Evolutionary conservation across 306 rosid genomes (phyloP).

Genomic region (Geum urbanum): DNA sequence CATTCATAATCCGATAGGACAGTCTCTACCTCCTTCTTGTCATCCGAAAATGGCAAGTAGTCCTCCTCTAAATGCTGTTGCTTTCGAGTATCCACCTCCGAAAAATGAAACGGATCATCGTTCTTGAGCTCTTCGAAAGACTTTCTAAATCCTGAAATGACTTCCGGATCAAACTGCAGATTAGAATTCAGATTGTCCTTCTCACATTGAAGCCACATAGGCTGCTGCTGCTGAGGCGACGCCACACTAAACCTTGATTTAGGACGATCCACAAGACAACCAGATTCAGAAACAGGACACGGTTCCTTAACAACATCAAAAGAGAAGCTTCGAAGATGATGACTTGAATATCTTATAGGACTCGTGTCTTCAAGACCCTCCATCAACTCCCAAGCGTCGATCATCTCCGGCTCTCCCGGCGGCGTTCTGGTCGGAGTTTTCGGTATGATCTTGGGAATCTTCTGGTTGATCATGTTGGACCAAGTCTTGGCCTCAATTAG

Average conservation of each 20-base stretch:
- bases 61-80: background rate
- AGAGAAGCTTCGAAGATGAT: conserved; percentile 56
- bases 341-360: conserved; percentile 60
- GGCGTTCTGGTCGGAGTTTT: conserved; percentile 62
- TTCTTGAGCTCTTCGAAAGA: conserved; percentile 39
- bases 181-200: conserved; percentile 27
- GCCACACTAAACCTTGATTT: conserved; percentile 20
- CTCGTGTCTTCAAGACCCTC: conserved; percentile 85
- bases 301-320: conserved; percentile 39
- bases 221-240: conserved; percentile 25
- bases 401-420: conserved; percentile 81
- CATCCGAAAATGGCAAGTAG: conserved; percentile 4
- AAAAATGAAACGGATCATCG: conserved; percentile 18
- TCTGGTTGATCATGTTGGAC: conserved; percentile 65
- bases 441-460: conserved; percentile 46
- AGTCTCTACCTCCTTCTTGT: conserved; percentile 13
- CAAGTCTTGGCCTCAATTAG: conserved; percentile 67
- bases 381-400: conserved; percentile 88
- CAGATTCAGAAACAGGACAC: conserved; percentile 14
- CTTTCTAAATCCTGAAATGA: conserved; percentile 48
- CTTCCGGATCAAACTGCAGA: conserved; percentile 46
- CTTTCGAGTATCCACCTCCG: too few species aligned
- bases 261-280: conserved; percentile 32
- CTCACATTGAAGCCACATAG: conserved; percentile 48
- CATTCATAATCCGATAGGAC: conserved; percentile 22